Evolutionary conservation across 257 asterid genomes (phyloP).

Genomic region (Avicennia marina): DNA sequence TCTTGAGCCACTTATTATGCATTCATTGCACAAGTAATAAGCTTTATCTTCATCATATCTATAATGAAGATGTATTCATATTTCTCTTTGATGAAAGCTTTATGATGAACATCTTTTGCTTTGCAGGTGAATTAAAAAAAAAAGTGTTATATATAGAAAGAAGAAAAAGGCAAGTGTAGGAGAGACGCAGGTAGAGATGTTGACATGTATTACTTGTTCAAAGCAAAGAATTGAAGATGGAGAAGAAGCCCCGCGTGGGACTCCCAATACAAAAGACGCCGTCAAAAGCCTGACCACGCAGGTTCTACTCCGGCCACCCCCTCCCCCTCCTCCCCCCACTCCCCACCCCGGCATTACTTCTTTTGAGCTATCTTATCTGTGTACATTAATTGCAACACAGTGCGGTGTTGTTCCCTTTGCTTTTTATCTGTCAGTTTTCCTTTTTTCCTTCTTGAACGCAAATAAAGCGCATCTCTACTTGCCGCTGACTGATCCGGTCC

Average conservation of each 20-base stretch:
- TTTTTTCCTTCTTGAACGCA: conserved; percentile 14
- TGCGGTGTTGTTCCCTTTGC: neutral
- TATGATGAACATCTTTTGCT: no score
- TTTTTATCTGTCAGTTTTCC: conserved; percentile 8
- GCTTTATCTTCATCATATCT: no score
- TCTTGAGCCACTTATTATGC: no score
- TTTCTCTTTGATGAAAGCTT: no score
- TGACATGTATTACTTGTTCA: conserved; percentile 96
- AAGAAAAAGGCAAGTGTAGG: no score
- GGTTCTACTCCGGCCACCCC: no score
- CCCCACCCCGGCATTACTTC: conserved; percentile 2
- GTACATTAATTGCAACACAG: neutral
- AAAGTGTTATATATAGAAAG: no score
- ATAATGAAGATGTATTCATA: no score
- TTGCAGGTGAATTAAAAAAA: no score
- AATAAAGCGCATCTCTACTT: neutral
- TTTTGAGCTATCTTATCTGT: neutral
- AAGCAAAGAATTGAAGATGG: conserved; percentile 75
- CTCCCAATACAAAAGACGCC: conserved; percentile 89
- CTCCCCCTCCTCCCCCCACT: no score
- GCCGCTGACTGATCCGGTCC: neutral
- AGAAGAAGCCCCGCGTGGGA: conserved; percentile 77
- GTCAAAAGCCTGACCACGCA: conserved; percentile 93
- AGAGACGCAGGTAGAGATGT: conserved; percentile 55
- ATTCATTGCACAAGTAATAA: no score